phyloP scores from a whole-genome alignment of 257 asterid genomes.

The Mentha longifolia region DNA sequence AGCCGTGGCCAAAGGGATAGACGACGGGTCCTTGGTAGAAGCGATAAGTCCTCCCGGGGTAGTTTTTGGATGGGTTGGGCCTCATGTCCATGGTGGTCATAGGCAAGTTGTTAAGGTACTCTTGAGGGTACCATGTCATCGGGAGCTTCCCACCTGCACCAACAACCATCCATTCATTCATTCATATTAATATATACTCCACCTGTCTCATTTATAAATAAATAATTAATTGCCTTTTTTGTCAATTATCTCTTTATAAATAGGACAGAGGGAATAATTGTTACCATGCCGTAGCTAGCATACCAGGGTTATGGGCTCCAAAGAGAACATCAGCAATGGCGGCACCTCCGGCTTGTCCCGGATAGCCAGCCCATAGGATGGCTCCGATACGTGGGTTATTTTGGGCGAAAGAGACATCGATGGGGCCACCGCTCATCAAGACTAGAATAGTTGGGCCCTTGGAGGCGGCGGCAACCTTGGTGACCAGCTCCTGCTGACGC shows the following conservation, averaged over 20 bases:
- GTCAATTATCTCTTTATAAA: too few relatives aligned
- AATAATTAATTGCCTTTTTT: too few relatives aligned
- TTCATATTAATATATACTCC: too few relatives aligned
- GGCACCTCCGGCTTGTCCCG: conserved; percentile 79
- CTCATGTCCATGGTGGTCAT: conserved; percentile 83
- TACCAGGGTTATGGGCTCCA: conserved; percentile 75
- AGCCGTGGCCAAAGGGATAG: conserved; percentile 77
- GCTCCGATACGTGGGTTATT: conserved; percentile 53
- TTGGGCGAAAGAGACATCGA: conserved; percentile 69
- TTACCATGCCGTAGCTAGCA: neutral
- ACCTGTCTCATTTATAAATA: neutral
- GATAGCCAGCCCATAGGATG: conserved; percentile 79
- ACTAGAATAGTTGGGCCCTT: conserved; percentile 67
- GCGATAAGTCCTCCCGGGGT: conserved; percentile 80
- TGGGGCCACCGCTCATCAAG: conserved; percentile 77
- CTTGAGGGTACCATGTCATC: conserved; percentile 84
- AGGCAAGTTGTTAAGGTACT: conserved; percentile 61
- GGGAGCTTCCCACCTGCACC: conserved; percentile 77
- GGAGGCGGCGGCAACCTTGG: conserved; percentile 63
- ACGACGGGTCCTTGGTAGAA: conserved; percentile 77
- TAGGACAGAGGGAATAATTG: too few relatives aligned
- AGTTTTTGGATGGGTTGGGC: conserved; percentile 52
- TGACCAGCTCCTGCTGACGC: conserved; percentile 62
- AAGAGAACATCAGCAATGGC: conserved; percentile 73
- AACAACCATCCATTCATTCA: neutral